phyloP scores from a whole-genome alignment of 495 filamentous ascomycete genomes.

The Penicillium arizonense region DNA sequence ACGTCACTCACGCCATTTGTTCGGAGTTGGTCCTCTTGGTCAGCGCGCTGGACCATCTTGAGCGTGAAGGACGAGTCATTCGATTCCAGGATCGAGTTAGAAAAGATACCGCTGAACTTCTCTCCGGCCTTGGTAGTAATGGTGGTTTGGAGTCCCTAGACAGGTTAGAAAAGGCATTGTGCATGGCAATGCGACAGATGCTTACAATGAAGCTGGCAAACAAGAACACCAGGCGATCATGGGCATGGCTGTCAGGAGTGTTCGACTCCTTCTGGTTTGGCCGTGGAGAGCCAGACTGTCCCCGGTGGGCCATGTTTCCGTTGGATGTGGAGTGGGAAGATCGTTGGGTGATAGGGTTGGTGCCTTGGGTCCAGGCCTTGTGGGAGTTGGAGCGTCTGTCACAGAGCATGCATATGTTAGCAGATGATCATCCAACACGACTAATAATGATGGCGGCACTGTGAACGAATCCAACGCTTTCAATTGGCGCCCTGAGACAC shows the following conservation, averaged over 20 bases:
- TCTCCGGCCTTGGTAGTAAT: constrained; percentile 70
- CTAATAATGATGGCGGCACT: not conserved
- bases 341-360: constrained; percentile 65
- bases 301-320: constrained; percentile 48
- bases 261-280: constrained; percentile 49
- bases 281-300: constrained; percentile 41
- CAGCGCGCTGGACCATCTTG: constrained; percentile 77
- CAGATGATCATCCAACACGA: constrained; percentile 8
- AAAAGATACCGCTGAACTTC: constrained; percentile 71
- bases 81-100: constrained; percentile 55
- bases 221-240: constrained; percentile 64
- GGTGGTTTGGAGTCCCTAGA: constrained; percentile 64
- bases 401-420: constrained; percentile 25
- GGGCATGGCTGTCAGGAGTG: constrained; percentile 60
- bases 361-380: constrained; percentile 62
- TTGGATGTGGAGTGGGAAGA: constrained; percentile 51
- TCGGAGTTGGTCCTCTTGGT: constrained; percentile 44
- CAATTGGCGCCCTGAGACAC: constrained; percentile 21
- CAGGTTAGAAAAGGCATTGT: constrained; percentile 16
- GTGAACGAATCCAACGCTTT: constrained; percentile 7
- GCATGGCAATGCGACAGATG: constrained; percentile 12
- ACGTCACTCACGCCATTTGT: constrained; percentile 55
- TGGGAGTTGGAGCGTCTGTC: constrained; percentile 50
- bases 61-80: constrained; percentile 64
- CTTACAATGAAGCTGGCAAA: constrained; percentile 64